Evolutionary conservation across 208 protist genomes (phyloP).

Genomic region (Trichomonas tenax): DNA sequence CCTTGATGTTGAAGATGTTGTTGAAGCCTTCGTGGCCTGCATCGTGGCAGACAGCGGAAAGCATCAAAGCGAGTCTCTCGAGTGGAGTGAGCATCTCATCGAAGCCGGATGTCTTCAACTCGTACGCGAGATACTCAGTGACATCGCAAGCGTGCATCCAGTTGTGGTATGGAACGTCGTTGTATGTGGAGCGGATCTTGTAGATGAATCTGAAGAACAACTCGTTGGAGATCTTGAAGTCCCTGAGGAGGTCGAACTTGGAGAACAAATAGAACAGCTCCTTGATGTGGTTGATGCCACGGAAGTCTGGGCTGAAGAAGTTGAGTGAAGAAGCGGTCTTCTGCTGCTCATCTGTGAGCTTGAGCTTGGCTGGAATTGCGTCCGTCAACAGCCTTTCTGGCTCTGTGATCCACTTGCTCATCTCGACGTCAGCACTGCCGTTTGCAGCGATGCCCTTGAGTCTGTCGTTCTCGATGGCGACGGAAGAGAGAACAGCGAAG

Average conservation of each 20-base stretch:
- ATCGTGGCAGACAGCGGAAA: conserved; percentile 80
- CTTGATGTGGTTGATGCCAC: not conserved
- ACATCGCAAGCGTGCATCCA: conserved; percentile 51
- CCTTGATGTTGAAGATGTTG: conserved; percentile 80
- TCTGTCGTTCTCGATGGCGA: not conserved
- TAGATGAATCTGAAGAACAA: conserved; percentile 10
- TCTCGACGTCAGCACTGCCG: not conserved
- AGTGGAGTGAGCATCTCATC: conserved; percentile 42
- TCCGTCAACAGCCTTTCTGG: not conserved
- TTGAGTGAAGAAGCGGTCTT: not conserved
- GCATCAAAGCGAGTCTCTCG: conserved; percentile 63
- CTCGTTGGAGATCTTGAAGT: conserved; percentile 16
- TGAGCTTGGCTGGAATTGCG: not conserved
- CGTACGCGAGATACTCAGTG: conserved; percentile 42
- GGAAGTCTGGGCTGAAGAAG: not conserved
- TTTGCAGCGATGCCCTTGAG: not conserved
- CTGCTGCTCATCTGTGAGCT: not conserved
- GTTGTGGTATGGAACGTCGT: conserved; percentile 55
- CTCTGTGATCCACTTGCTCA: not conserved
- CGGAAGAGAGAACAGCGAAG: not conserved
- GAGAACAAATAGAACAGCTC: conserved; percentile 25
- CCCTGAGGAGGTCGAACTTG: not conserved
- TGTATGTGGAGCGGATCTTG: conserved; percentile 3
- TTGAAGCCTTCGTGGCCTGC: conserved; percentile 83
- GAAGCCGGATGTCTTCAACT: conserved; percentile 41